Conservation (phyloP, 768 basidiomycete genomes). For the Austroboletus festivus region DNA sequence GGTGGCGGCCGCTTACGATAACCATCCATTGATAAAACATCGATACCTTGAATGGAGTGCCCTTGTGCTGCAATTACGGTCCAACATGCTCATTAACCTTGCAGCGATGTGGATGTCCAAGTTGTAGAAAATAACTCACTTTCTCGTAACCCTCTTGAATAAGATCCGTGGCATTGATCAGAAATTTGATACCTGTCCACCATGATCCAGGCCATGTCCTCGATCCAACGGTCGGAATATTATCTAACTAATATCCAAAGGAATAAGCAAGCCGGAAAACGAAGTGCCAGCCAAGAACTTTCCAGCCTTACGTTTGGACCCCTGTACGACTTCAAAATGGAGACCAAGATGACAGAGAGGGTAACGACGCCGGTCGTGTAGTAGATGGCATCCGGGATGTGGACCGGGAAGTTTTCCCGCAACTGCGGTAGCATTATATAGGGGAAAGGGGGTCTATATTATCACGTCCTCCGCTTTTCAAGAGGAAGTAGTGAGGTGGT, state of each 20-base stretch:
- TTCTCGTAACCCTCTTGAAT: slow-evolving; percentile 34
- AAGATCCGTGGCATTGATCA: slow-evolving; percentile 19
- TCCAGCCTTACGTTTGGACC: slow-evolving; percentile 1
- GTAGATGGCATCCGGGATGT: neutral
- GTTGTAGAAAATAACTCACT: slow-evolving; percentile 11
- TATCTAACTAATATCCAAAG: slow-evolving; percentile 17
- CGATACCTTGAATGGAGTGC: slow-evolving; percentile 31
- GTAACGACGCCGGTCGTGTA: neutral
- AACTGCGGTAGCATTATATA: neutral
- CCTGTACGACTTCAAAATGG: neutral
- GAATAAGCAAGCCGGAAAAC: neutral
- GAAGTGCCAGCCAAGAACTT: no score
- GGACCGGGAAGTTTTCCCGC: neutral
- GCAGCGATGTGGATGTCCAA: neutral
- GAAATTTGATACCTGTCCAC: slow-evolving; percentile 17
- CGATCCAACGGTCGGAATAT: slow-evolving; percentile 32
- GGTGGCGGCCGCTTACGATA: slow-evolving; percentile 29
- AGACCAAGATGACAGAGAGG: neutral
- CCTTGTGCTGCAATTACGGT: slow-evolving; percentile 24
- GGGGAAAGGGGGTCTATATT: neutral
- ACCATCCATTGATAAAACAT: slow-evolving; percentile 38
- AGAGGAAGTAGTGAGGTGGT: no score
- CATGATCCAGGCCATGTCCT: slow-evolving; percentile 29
- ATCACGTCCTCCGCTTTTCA: no score
- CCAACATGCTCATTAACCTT: neutral